These are phyloP conservation scores for Syzygium syzygioides DNA, from an alignment of 441 rosid species.

Conservation along the genomic window DNA sequence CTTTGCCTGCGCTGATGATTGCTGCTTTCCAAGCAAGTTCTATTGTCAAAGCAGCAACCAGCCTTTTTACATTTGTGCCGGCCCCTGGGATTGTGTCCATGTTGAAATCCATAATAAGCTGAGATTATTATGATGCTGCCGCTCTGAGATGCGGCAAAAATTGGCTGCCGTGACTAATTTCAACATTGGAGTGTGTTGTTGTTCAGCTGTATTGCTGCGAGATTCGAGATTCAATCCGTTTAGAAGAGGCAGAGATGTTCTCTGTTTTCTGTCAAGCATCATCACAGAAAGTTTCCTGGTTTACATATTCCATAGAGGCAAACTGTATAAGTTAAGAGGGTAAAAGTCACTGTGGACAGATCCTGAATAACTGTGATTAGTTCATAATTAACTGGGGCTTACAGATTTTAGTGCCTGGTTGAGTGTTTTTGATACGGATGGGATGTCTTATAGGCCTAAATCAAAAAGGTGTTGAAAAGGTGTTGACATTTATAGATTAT, in stretches of 20 bases:
- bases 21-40: not conserved
- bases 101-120: not conserved
- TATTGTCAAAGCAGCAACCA: not conserved
- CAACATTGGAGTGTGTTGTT: not conserved
- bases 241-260: no score
- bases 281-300: no score
- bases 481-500: not conserved
- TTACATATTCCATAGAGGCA: no score
- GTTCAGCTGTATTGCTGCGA: not conserved
- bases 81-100: not conserved
- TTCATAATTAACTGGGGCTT: not conserved
- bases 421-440: not conserved
- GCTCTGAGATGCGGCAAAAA: not conserved
- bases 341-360: not conserved
- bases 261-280: no score
- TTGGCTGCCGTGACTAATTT: not conserved
- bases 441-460: not conserved
- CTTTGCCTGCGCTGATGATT: not conserved
- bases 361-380: not conserved
- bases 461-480: not conserved
- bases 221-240: no score
- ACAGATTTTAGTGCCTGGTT: not conserved
- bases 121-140: not conserved
- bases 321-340: rapidly evolving
- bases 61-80: not conserved